Evolutionary conservation across 108 stramenopile species (phyloP), one percentile per base, ranked within the genome.

Genomic region (Nitzschia palea): DNA sequence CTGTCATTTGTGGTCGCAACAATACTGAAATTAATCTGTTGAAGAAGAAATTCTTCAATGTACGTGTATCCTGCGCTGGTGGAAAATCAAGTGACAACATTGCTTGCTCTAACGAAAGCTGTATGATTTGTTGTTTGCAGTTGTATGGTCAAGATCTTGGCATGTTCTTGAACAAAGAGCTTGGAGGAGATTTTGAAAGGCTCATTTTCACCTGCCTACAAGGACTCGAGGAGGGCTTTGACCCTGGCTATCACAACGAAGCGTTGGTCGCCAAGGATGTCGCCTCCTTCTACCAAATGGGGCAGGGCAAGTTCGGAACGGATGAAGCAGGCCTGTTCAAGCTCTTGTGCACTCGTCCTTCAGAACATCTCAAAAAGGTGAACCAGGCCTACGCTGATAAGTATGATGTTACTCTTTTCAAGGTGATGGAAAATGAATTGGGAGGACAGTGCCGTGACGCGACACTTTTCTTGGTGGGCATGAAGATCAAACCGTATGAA

Each of bases 21-120:
- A 87, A 87, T 60, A 67, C 66, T 55, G 86, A 87, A 54, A 78
- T 87, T n/a, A 68, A 82, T 15, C 17, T 84, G 10, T 53, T 87
- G 30, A 87, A 87, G 68, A 87, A 87, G 79, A 74, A 68, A 10
- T 87, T 73, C 53, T 87, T 75, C 68, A 68, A 75, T 18, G 59
- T 60, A 43, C 10, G 59, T 60, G 47, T n/a, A n/a, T n/a, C n/a
- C n/a, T n/a, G n/a, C n/a, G n/a, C n/a, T n/a, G n/a, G n/a, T n/a
- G n/a, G n/a, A n/a, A n/a, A n/a, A n/a, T n/a, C n/a, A n/a, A n/a
- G n/a, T n/a, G n/a, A n/a, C n/a, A n/a, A n/a, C n/a, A n/a, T n/a
- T n/a, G n/a, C n/a, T n/a, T n/a, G n/a, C n/a, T n/a, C n/a, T n/a
- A n/a, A n/a, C n/a, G n/a, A n/a, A n/a, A n/a, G n/a, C n/a, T n/a